Percentiles rank a stretch among this genome's conserved stretches.
Evolutionary conservation across 371 early-diverging fungal species (phyloP).

Genomic region (Saksenaea vasiformis): DNA sequence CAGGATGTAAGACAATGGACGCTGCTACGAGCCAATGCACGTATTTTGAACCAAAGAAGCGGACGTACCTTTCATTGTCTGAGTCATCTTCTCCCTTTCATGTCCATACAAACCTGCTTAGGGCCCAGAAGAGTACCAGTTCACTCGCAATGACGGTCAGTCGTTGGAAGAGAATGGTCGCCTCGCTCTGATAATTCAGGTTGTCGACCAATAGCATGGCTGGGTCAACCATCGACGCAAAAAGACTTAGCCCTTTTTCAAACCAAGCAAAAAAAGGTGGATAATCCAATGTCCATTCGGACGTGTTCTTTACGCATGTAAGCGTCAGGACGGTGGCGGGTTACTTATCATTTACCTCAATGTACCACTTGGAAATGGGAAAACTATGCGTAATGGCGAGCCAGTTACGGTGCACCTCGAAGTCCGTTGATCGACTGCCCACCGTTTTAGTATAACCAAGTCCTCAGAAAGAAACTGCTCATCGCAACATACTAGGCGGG

Average conservation of each 20-base stretch:
- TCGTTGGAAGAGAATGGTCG: constrained; percentile 86
- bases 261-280: constrained; percentile 98
- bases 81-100: background rate
- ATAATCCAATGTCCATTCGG: constrained; percentile 97
- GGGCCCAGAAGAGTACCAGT: constrained; percentile 71
- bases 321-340: background rate
- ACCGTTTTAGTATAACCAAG: background rate
- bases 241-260: constrained; percentile 74
- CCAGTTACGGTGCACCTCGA: constrained; percentile 99
- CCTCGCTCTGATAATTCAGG: constrained; percentile 63
- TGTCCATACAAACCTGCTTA: constrained; percentile 51
- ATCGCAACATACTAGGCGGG: constrained; percentile 69
- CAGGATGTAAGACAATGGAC: constrained; percentile 81
- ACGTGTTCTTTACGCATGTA: constrained; percentile 78
- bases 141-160: constrained; percentile 83
- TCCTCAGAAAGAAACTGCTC: background rate
- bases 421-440: constrained; percentile 91
- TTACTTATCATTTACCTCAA: constrained; percentile 62
- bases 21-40: constrained; percentile 50
- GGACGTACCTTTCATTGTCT: constrained; percentile 27
- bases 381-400: constrained; percentile 90
- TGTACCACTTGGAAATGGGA: constrained; percentile 87
- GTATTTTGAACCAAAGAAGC: constrained; percentile 38
- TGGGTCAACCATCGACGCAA: constrained; percentile 70
- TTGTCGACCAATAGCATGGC: constrained; percentile 76